phyloP scores from a whole-genome alignment of 495 filamentous ascomycete species.

The Evernia prunastri region DNA sequence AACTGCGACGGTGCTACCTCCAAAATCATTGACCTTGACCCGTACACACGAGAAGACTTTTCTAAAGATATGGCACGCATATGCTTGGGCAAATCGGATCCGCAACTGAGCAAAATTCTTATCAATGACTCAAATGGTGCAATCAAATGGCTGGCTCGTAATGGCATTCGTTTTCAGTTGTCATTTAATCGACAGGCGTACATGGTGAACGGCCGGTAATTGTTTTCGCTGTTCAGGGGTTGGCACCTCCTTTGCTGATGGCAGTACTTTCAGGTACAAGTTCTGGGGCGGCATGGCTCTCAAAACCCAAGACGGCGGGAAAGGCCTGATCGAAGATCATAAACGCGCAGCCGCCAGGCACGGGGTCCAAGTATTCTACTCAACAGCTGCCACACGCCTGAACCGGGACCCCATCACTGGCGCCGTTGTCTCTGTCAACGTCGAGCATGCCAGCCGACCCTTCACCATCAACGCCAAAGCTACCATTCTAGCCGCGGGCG shows the following conservation, averaged over 20 bases:
- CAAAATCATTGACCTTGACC: not conserved
- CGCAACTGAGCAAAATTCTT: not conserved
- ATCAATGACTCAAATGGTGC: not conserved
- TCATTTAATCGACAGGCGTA: not conserved
- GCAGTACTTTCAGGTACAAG: not conserved
- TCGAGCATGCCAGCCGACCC: not conserved
- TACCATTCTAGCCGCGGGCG: not conserved
- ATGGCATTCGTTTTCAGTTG: not conserved
- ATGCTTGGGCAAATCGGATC: not conserved
- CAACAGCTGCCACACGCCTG: not conserved
- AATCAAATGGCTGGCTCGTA: conserved; percentile 1
- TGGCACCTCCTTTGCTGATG: not conserved
- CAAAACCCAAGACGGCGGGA: conserved; percentile 2
- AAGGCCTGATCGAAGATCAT: conserved; percentile 2
- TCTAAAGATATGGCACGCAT: not conserved
- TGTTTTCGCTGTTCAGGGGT: not conserved
- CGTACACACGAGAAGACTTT: not conserved
- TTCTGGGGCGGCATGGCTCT: conserved; percentile 2
- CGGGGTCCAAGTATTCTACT: not conserved
- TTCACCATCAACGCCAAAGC: not conserved
- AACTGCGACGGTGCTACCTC: not conserved
- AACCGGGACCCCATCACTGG: not conserved
- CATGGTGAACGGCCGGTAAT: not conserved
- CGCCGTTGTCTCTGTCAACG: not conserved
- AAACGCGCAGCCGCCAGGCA: not conserved